phyloP scores from a whole-genome alignment of 75 land plant species.

The Adiantum capillusveneris region DNA sequence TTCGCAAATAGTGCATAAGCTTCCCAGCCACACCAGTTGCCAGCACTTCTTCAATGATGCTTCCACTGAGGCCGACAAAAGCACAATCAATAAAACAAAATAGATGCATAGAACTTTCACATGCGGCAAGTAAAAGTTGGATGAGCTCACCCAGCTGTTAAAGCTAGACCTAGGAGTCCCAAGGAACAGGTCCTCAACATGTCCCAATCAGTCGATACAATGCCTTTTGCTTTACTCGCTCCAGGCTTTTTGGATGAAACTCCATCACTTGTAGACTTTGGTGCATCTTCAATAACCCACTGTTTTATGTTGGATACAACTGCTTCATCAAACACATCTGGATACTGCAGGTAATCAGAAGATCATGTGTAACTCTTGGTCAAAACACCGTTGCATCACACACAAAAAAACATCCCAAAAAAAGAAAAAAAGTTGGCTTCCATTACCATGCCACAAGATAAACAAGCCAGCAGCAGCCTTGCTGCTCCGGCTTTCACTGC shows the following conservation, averaged over 20 bases:
- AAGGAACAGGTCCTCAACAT: constrained; percentile 85
- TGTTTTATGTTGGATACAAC: constrained; percentile 64
- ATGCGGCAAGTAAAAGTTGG: no score
- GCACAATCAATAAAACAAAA: no score
- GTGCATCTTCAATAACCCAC: constrained; percentile 69
- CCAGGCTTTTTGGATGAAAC: constrained; percentile 21
- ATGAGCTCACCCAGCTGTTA: constrained; percentile 61
- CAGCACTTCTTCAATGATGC: constrained; percentile 83
- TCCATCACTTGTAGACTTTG: constrained; percentile 26
- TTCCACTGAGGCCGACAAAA: constrained; percentile 38
- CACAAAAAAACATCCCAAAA: not conserved
- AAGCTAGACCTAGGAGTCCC: constrained; percentile 75
- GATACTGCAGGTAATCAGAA: constrained; percentile 55
- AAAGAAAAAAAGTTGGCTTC: constrained; percentile 6
- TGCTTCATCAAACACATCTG: constrained; percentile 81
- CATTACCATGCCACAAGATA: constrained; percentile 66
- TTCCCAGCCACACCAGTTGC: constrained; percentile 79
- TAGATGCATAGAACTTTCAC: no score
- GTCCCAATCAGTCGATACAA: constrained; percentile 43
- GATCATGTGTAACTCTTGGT: not conserved
- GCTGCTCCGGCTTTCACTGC: constrained; percentile 75
- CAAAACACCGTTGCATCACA: no score
- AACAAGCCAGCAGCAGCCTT: constrained; percentile 72
- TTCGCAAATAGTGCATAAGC: constrained; percentile 88
- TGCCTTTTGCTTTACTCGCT: not conserved